Base-by-base conservation (phyloP, 768 basidiomycete species). In the Tylopilus plumbeoviolaceoides region DNA sequence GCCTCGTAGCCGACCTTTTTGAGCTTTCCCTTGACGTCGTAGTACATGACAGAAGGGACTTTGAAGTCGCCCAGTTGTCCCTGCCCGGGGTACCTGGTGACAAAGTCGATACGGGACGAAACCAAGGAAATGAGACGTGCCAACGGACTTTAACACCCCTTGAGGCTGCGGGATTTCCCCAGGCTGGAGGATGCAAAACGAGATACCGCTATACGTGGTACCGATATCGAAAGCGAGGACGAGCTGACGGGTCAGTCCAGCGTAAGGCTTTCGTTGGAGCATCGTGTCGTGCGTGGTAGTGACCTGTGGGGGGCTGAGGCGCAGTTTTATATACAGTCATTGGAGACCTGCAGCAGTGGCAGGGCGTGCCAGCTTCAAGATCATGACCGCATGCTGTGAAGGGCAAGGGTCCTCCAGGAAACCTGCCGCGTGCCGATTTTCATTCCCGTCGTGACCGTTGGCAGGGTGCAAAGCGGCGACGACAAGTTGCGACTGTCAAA, bases 11-110 rank as follows among this genome's bases (percentile, higher is more conserved):
- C 76, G 2, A 70, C 67, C 2, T 72, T 71, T 35, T 65, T 61
- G 7, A 75, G 64, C 3, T 58, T 59, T 4, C 78, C 77, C 15
- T 59, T 43, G 28, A 59, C 44, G 46, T 76, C 73, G 45, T 79
- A 79, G 53, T 73, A 79, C 25, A 79, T 58, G 40, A 78, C 61
- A 11, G 74, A 74, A 0, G 78, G 77, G 15, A 78, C 72, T 56
- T 78, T 78, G 38, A 64, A 72, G 43, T 73, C 70, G 12, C 75
- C 73, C 4, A 66, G 56, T 48, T 68, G 61, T 45, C 73, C 72
- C 38, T 75, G 73, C 1, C 71, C 73, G 7, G 74, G 73, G 49
- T 66, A 73, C 25, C 71, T 66, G 27, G 20, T 20, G 15, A 23
- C 40, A 17, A 2, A 14, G 52, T 56, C 44, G 51, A 47, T 28